Evolutionary conservation across 2,329 filamentous ascomycete species (phyloP), one percentile per base, ranked within the genome.

Genomic region (Allantophomopsis lycopodina): DNA sequence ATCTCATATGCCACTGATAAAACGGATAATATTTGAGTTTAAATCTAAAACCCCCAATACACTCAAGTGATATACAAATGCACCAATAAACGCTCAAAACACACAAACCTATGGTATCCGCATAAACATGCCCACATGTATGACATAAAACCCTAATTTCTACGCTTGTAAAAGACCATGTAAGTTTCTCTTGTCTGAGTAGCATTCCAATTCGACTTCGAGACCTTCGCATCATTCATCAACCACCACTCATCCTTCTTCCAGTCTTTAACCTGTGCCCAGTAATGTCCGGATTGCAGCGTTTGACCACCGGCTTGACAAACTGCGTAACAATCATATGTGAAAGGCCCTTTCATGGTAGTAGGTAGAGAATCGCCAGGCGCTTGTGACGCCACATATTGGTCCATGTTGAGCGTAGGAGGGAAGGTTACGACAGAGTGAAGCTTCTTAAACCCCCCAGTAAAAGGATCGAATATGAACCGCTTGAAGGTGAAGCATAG

Each of bases 301-400:
- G 35, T 40, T 2, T 34, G 31, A 1, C 53, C 53, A 7, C 18
- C 28, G 40, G 54, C 52, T 16, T 48, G 43, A 13, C 93, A 74
- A 6, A 95, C 81, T 2, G 79, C 89, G 55, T 94, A 95, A 39
- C 83, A 79, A 53, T 94, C 81, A 58, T 95, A 98, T 5, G 66
- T 63, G 53, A 23, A 23, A 53, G 54, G 43, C 64, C 55, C 44
- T 62, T 65, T 49, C 61, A 67, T 5, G 55, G 60, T 7, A 59
- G 63, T 20, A 76, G 58, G 50, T 76, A 67, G 13, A 44, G 66
- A 30, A 77, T 71, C 42, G 81, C 71, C 3, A 94, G 69, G 5
- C 86, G 83, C 56, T 93, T 94, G 10, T 78, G 71, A 38, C 94
- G 75, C 2, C 73, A 73, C 1, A 74, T 81, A 47, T 75, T 73